These are phyloP conservation scores for Aegle marmelos DNA, from an alignment of 345 rosid species.

Conservation along the genomic window DNA sequence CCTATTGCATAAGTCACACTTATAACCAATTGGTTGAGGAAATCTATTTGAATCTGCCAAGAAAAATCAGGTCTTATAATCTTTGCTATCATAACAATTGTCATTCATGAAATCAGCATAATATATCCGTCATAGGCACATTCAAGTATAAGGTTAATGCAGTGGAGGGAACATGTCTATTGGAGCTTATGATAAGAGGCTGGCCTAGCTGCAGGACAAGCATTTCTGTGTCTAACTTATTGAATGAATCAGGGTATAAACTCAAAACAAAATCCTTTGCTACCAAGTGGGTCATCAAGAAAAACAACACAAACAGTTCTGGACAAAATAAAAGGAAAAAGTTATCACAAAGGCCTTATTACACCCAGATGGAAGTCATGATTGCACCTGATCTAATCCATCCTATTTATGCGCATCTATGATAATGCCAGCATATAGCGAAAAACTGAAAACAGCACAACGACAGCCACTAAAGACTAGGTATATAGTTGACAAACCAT, in stretches of 20 bases:
- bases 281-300: no score
- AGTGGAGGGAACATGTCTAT: no score
- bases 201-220: no score
- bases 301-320: no score
- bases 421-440: background rate
- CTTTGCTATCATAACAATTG: no score
- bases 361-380: background rate
- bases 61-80: background rate
- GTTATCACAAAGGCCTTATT: background rate
- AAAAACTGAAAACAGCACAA: background rate
- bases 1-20: constrained; percentile 39
- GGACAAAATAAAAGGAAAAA: background rate
- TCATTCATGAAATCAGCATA: no score
- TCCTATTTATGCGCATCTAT: background rate
- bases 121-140: no score
- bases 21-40: constrained; percentile 21
- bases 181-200: no score
- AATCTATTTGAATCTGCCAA: constrained; percentile 15
- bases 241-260: no score
- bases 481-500: background rate
- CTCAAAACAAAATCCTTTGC: no score
- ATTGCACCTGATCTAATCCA: background rate
- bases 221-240: no score
- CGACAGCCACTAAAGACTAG: background rate
- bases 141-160: no score